Evolutionary conservation across 169 alveolate species (phyloP), one percentile per base, ranked within the genome.

Genomic region (Cyclospora cayetanensis): DNA sequence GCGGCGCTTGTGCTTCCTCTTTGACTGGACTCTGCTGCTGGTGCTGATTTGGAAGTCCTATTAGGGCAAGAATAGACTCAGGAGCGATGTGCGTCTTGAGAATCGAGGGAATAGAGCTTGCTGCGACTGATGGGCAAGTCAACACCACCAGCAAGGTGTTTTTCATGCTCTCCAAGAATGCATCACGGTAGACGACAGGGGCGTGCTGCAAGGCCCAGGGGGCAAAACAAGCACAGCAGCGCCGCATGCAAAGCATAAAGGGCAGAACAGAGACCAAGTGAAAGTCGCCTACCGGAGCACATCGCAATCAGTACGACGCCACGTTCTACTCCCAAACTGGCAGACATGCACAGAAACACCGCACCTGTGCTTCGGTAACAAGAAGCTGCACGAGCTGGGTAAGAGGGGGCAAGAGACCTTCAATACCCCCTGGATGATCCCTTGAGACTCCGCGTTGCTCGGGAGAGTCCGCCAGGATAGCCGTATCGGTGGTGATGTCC

Each of bases 131-230:
- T 25, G 93, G 93, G 74, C 90, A 80, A 15, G 93, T 90, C 12
- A 82, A 76, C 60, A 90, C 90, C 35, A 90, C 93, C 86, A 90
- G 76, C 52, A 90, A 35, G 3, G 91, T 90, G 76, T 90, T 90
- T 86, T 90, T 90, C 84, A 90, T 27, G 63, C 84, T 90, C 35
- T 90, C 93, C 37, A 90, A 52, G 34, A 80, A 90, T 3, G 90
- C 91, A 52, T 90, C 93, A 37, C 93, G 70, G 50, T 74, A 76
- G 15, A 90, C 79, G n/a, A 89, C 90, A 9, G 93, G 93, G 31
- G 93, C 88, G 35, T 41, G 83, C 93, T 89, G 89, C 41, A 77
- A 34, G 43, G 53, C 50, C 55, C 80, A 12, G 43, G 29, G 20
- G 20, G 83, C 43, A 70, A 12, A 15, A 63, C 20, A 42, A 9